phyloP scores from a whole-genome alignment of 768 basidiomycete genomes.

The Kwoniella heveanensis region DNA sequence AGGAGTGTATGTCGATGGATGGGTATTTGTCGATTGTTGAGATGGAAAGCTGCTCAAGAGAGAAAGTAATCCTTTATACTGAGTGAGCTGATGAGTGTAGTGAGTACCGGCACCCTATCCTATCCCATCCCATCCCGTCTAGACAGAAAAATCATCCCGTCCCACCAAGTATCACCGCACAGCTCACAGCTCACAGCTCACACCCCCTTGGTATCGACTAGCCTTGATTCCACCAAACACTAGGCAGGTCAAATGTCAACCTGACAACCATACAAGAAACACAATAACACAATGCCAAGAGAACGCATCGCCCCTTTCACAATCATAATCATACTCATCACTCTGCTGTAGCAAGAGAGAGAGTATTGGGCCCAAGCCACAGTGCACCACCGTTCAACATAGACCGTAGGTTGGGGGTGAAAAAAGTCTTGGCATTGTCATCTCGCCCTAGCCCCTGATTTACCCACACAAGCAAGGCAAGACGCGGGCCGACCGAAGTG shows the following conservation, averaged over 20 bases:
- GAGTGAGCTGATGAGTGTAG: not conserved
- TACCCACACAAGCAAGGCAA: too few species aligned
- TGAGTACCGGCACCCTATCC: not conserved
- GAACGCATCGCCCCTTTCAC: constrained; percentile 22
- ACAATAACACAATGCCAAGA: constrained; percentile 9
- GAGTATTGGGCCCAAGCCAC: too few species aligned
- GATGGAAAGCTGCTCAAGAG: not conserved
- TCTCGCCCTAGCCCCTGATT: not conserved
- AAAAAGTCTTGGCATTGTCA: constrained; percentile 11
- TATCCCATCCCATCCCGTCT: too few species aligned
- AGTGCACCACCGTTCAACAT: too few species aligned
- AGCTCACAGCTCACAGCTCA: too few species aligned
- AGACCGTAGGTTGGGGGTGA: not conserved
- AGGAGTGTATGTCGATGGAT: not conserved
- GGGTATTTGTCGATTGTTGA: constrained; percentile 3
- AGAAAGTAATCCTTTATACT: not conserved
- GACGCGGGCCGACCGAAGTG: constrained; percentile 8
- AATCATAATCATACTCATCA: not conserved
- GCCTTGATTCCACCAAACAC: not conserved
- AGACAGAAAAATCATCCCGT: too few species aligned
- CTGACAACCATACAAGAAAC: not conserved
- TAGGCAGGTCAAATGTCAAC: not conserved
- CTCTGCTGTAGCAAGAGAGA: too few species aligned
- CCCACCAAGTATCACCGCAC: too few species aligned
- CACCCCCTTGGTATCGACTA: too few species aligned